Evolutionary conservation across 345 rosid genomes (phyloP), one percentile per base, ranked within the genome.

Genomic region (Triadica sebifera): DNA sequence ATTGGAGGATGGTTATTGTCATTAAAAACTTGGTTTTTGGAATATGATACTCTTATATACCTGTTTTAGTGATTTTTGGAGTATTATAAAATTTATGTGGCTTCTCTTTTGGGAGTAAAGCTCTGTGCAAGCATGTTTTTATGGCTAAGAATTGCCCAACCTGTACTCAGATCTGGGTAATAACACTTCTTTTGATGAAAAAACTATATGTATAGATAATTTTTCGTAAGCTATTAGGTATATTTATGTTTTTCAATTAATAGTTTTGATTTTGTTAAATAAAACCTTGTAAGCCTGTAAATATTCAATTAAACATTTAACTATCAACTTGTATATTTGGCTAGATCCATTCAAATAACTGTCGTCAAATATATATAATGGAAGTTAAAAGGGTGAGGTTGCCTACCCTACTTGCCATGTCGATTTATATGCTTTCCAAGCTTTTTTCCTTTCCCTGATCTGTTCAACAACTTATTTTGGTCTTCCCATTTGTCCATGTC

Each of bases 401-500:
- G 7, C 34, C 12, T 2, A 24, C 22, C 0, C 12, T 60, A 4
- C 16, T 19, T 24, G 34, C 12, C 10, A 43, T 10, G 8, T 57
- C 61, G 8, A 16, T 58, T 8, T 25, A 24, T 25, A 11, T 38
- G 67, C 3, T 24, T 63, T 16, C 22, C 20, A 38, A 62, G 13
- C 22, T 25, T 60, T 50, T 52, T 15, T 20, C 57, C 20, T 16
- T 63, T 43, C 43, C n/a, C 22, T 68, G 50, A 12, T 70, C 38
- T 34, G 57, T 29, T 50, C 37, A 17, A 8, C 13, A 24, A 43
- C 1, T 19, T 6, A 16, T 61, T 43, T 11, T 17, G 34, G 10
- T 43, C 47, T 43, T 60, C 11, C 57, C 43, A 29, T 73, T 70
- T n/a, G 20, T 75, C 64, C n/a, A 25, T 19, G 10, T 16, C 67